Percentiles rank a stretch among this genome's conserved stretches.
phyloP scores from a whole-genome alignment of 352 stramenopile genomes.

The Phytophthora kernoviae region DNA sequence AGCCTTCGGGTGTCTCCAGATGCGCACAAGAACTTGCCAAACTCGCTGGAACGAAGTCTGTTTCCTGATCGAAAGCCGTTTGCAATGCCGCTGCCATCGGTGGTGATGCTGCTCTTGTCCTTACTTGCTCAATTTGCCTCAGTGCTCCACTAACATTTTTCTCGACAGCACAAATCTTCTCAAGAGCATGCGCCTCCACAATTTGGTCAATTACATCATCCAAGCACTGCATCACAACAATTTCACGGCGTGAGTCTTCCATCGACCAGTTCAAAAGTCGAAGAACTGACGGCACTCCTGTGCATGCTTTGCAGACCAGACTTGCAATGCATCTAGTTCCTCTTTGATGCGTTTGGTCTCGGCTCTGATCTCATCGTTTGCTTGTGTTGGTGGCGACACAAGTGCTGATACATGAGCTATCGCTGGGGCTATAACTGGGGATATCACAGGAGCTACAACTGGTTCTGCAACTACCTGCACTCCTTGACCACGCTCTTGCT shows the following conservation, averaged over 20 bases:
- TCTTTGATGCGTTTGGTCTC: constrained; percentile 8
- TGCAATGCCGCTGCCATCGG: background rate
- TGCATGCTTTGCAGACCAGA: constrained; percentile 48
- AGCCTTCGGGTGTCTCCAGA: background rate
- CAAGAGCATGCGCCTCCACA: constrained; percentile 18
- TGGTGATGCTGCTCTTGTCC: constrained; percentile 1
- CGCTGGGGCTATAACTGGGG: background rate
- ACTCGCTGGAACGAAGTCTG: background rate
- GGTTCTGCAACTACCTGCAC: constrained; percentile 8
- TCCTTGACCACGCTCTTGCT: constrained; percentile 20
- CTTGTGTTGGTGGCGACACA: background rate
- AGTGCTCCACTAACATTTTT: constrained; percentile 9
- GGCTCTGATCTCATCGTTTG: background rate
- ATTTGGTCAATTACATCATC: constrained; percentile 36
- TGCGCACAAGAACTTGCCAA: background rate
- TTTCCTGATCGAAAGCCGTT: background rate
- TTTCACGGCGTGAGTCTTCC: constrained; percentile 33
- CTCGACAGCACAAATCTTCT: constrained; percentile 26
- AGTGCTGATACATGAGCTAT: background rate
- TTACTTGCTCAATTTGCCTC: constrained; percentile 2
- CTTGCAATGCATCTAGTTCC: constrained; percentile 37
- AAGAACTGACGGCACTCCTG: constrained; percentile 59
- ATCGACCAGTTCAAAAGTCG: constrained; percentile 57
- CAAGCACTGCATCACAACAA: constrained; percentile 32
- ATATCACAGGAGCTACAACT: background rate